Base-by-base conservation (phyloP, 345 rosid species). In the Acer saccharum region DNA sequence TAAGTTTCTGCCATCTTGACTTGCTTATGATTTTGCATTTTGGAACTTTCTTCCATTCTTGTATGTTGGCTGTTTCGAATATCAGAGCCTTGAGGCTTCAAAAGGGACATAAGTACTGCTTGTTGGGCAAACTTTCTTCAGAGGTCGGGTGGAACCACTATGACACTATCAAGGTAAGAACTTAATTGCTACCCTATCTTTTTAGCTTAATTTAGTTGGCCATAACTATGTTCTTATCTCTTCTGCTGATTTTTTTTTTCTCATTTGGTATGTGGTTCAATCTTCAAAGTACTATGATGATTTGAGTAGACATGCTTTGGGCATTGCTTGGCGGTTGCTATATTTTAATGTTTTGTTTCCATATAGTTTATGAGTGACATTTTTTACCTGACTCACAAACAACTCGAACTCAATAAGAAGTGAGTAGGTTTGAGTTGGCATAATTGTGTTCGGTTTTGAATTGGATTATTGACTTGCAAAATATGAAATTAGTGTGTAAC, bases 141-240 rank as follows among this genome's bases (percentile, higher is more conserved):
- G 90, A 91, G 73, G 97, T 94, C 63, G 93, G 97, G 43, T 94
- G 97, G 97, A 94, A 94, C 83, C 89, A 91, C 75, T 91, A 91
- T 67, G 98, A 92, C 65, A 92, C 90, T 60, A 92, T 94, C 75
- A 94, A 77, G 90, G 97, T 92, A 61, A 75, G 89, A 16, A 3
- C 6, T 3, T 32, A 32, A 3, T 32, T 73, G 55, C 75, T 16
- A 12, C 6, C 10, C 20, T 1, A 3, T 44, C 7, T 43, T 10
- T 20, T 25, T 25, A 14, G 20, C 16, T 32, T 21, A 2, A 29
- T 54, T 35, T 72, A 3, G 35, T 32, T 32, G 6, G 35, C 35
- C 35, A 32, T 32, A 32, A 32, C 6, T 32, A 32, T 32, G 35
- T 32, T 32, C 5, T 32, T 32, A 10, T 46, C 72, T 21, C 11